Conservation (phyloP, 768 basidiomycete genomes). For the Lactarius akahatsu region DNA sequence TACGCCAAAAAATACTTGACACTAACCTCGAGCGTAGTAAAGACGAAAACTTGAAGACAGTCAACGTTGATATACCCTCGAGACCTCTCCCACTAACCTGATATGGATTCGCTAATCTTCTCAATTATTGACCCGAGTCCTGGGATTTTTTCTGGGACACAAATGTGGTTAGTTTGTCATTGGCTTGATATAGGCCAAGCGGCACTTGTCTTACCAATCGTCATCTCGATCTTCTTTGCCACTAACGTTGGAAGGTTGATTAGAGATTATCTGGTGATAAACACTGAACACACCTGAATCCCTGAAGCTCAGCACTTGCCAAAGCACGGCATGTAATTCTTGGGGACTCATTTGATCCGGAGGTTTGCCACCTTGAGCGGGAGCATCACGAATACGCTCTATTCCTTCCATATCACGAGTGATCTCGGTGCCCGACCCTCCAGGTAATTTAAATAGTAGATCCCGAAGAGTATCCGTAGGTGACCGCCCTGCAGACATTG, state of each 20-base stretch:
- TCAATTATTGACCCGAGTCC: constrained; percentile 73
- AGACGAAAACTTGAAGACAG: constrained; percentile 60
- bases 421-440: constrained; percentile 58
- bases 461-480: constrained; percentile 55
- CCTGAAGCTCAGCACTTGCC: constrained; percentile 84
- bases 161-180: constrained; percentile 1
- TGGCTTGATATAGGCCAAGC: neutral
- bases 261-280: constrained; percentile 5
- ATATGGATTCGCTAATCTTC: constrained; percentile 72
- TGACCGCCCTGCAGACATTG: constrained; percentile 35
- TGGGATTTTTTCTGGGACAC: constrained; percentile 69
- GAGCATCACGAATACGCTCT: constrained; percentile 51
- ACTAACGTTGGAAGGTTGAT: constrained; percentile 37
- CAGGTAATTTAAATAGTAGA: constrained; percentile 62
- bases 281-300: constrained; percentile 56
- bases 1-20: neutral
- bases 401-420: constrained; percentile 68
- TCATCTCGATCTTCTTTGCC: constrained; percentile 75
- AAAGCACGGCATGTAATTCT: constrained; percentile 78
- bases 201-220: constrained; percentile 53
- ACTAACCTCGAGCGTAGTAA: constrained; percentile 77
- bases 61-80: neutral
- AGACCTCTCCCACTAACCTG: constrained; percentile 39
- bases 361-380: constrained; percentile 52
- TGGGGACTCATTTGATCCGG: constrained; percentile 87